Evolutionary conservation across 331 rosid genomes (phyloP), one percentile per base, ranked within the genome.

Genomic region (Malus hybrid): DNA sequence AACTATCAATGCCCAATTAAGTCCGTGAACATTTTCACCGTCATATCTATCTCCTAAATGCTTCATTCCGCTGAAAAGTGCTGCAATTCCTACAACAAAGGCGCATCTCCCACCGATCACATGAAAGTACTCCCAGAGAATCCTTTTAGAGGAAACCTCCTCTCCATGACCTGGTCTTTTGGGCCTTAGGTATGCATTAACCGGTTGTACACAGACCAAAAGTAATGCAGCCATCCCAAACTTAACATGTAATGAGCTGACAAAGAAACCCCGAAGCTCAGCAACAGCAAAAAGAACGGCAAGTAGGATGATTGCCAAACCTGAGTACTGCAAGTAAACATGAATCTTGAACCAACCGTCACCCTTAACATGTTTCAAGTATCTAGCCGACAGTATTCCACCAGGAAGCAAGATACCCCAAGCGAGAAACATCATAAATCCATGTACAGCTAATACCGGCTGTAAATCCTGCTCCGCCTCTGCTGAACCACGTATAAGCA

Each of bases 321-420:
- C 98, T 18, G 96, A 91, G 82, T 88, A 93, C 84, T 93, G 98
- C 89, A 93, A 77, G 89, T 93, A 93, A 54, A 88, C 94, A 81
- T 93, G 98, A 84, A 88, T 87, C 83, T 83, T 83, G 87, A 73
- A 93, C 98, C 98, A 93, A 8, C 91, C 87, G 80, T 90, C 96
- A 66, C 98, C 97, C 86, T 93, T 93, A 20, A 93, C 88, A 76
- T 90, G 96, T 83, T 91, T 93, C n/a, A 90, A 76, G 88, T 93
- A 93, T 65, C 97, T 85, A 66, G 98, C 96, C 12, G 97, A 88
- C 81, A 93, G 63, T 74, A 87, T 75, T 77, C 97, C 98, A 67
- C 92, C 96, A 54, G 97, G 98, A 80, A 93, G 90, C 82, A 93
- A 81, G 62, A 93, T 90, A 64, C 93, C 97, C 97, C 97, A 93